These are phyloP conservation scores for Sisymbrium irio DNA, from an alignment of 345 rosid species.

Conservation along the genomic window DNA sequence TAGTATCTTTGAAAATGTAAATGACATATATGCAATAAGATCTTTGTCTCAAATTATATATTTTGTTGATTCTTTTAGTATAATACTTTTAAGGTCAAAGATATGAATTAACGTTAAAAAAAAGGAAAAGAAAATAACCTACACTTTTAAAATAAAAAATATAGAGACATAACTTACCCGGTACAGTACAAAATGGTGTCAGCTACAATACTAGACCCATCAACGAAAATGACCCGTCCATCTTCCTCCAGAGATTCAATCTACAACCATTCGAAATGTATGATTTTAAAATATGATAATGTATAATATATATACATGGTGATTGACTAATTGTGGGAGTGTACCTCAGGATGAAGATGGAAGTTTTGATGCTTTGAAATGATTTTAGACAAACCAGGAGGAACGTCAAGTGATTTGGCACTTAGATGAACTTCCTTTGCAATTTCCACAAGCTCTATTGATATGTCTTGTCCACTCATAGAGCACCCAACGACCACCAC, in stretches of 20 bases:
- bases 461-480: slow-evolving; percentile 77
- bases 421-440: slow-evolving; percentile 74
- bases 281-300: background rate
- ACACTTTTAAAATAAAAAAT: background rate
- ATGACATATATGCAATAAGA: background rate
- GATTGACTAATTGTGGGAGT: background rate
- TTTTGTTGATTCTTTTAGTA: background rate
- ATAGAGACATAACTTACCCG: slow-evolving; percentile 44
- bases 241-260: slow-evolving; percentile 62
- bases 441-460: slow-evolving; percentile 68
- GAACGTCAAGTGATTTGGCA: slow-evolving; percentile 49
- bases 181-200: slow-evolving; percentile 81
- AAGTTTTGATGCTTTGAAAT: slow-evolving; percentile 53
- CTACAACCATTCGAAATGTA: slow-evolving; percentile 37
- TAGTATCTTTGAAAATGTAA: background rate
- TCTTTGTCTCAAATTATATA: background rate
- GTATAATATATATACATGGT: background rate
- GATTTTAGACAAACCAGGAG: slow-evolving; percentile 62
- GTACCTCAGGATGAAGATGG: slow-evolving; percentile 58
- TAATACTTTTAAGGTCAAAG: background rate
- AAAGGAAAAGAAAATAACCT: background rate
- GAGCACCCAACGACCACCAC: slow-evolving; percentile 80
- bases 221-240: slow-evolving; percentile 54
- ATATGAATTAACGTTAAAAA: background rate
- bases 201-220: slow-evolving; percentile 57